Evolutionary conservation across 2,329 filamentous ascomycete genomes (phyloP).

Genomic region (Trichoderma endophyticum): DNA sequence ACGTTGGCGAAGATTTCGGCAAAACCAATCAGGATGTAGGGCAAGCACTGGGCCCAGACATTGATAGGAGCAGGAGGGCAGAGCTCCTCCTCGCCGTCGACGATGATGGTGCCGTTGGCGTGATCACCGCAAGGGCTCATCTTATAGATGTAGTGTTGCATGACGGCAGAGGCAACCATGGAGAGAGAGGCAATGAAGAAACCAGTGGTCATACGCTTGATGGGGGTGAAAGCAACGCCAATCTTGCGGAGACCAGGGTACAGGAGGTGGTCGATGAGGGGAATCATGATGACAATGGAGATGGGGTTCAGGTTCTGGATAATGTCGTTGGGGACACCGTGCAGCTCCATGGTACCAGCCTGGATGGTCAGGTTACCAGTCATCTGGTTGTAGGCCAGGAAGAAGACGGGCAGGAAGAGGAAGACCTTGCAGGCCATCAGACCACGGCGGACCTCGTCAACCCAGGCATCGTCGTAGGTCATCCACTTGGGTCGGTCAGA

Average conservation of each 20-base stretch:
- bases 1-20: conserved; percentile 55
- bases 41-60: conserved; percentile 57
- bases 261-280: conserved; percentile 64
- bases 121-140: conserved; percentile 57
- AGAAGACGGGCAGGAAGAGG: conserved; percentile 65
- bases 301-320: conserved; percentile 75
- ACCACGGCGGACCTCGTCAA: conserved; percentile 72
- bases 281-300: conserved; percentile 71
- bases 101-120: conserved; percentile 37
- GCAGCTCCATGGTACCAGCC: conserved; percentile 62
- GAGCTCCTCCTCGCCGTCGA: conserved; percentile 32
- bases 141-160: conserved; percentile 63
- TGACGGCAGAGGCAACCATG: conserved; percentile 56
- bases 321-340: conserved; percentile 74
- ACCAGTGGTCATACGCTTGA: conserved; percentile 70
- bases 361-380: conserved; percentile 61
- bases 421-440: conserved; percentile 69
- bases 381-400: conserved; percentile 58
- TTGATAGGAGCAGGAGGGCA: conserved; percentile 61
- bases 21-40: conserved; percentile 50
- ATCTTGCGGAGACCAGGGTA: conserved; percentile 65
- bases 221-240: conserved; percentile 66
- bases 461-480: conserved; percentile 80
- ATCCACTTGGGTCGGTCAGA: conserved; percentile 65
- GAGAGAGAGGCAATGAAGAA: conserved; percentile 64